phyloP scores from a whole-genome alignment of 2,329 filamentous ascomycete genomes.

The Trichoderma atroviride region DNA sequence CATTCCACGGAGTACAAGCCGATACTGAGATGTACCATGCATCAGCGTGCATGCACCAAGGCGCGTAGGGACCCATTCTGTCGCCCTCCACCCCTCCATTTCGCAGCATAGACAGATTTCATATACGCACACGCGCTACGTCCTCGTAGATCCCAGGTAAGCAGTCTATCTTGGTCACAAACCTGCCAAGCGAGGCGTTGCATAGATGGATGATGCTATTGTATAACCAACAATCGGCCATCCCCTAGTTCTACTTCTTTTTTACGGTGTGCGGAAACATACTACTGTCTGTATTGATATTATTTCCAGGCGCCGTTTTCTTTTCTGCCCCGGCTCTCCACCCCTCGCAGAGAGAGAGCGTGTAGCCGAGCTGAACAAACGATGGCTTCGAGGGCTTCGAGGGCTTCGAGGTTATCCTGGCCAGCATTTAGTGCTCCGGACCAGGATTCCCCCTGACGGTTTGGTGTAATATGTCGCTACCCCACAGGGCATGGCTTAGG shows the following conservation, averaged over 20 bases:
- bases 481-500: background rate
- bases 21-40: conserved; percentile 17
- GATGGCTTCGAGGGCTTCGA: background rate
- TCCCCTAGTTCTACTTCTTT: background rate
- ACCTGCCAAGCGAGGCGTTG: conserved; percentile 17
- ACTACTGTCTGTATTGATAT: background rate
- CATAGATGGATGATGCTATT: background rate
- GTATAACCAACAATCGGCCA: background rate
- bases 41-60: conserved; percentile 11
- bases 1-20: conserved; percentile 15
- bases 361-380: conserved; percentile 3
- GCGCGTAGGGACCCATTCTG: background rate
- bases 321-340: too few relatives aligned
- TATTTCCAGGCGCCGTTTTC: background rate
- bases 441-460: background rate
- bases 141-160: conserved; percentile 16
- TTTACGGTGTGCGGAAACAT: background rate
- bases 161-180: conserved; percentile 20
- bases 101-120: background rate
- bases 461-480: background rate
- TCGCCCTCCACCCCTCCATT: conserved; percentile 10
- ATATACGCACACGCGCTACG: conserved; percentile 1
- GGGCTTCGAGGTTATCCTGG: background rate
- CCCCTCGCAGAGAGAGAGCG: background rate
- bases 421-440: background rate